Conservation (phyloP, 2,329 filamentous ascomycete species). For the Rasamsonia emersonii region DNA sequence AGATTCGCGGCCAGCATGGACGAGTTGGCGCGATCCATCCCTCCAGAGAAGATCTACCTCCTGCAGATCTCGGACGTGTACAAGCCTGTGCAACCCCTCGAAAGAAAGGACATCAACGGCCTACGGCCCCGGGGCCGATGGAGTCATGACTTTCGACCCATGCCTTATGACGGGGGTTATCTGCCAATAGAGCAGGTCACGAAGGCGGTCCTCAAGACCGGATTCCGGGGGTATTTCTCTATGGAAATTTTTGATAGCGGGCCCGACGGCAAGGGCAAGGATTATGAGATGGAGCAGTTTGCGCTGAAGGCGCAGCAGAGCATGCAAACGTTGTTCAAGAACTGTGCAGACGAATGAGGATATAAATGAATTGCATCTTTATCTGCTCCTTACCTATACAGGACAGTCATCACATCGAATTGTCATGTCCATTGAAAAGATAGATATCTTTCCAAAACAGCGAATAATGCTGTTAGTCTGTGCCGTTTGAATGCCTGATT, state of each 20-base stretch:
- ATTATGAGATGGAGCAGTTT: slow-evolving; percentile 42
- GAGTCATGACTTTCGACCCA: slow-evolving; percentile 62
- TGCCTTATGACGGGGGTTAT: slow-evolving; percentile 64
- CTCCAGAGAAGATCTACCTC: slow-evolving; percentile 62
- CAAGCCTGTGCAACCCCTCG: slow-evolving; percentile 49
- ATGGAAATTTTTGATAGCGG: slow-evolving; percentile 63
- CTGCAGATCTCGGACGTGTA: slow-evolving; percentile 71
- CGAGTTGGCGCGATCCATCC: slow-evolving; percentile 49
- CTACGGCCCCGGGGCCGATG: slow-evolving; percentile 55
- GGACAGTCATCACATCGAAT: no score
- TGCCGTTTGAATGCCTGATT: no score
- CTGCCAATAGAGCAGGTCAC: slow-evolving; percentile 59
- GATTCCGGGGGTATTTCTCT: slow-evolving; percentile 58
- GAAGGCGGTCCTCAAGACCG: slow-evolving; percentile 57
- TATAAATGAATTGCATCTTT: no score
- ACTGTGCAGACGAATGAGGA: no score
- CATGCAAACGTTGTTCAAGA: slow-evolving; percentile 38
- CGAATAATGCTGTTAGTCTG: no score
- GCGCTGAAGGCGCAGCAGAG: slow-evolving; percentile 45
- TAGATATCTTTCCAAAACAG: no score
- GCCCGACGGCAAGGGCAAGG: slow-evolving; percentile 44
- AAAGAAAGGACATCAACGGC: slow-evolving; percentile 44
- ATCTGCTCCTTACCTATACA: no score
- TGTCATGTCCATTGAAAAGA: no score
- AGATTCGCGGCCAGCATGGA: slow-evolving; percentile 48